Evolutionary conservation across 805 yeast genomes (phyloP).

Genomic region (Saturnispora zaruensis): DNA sequence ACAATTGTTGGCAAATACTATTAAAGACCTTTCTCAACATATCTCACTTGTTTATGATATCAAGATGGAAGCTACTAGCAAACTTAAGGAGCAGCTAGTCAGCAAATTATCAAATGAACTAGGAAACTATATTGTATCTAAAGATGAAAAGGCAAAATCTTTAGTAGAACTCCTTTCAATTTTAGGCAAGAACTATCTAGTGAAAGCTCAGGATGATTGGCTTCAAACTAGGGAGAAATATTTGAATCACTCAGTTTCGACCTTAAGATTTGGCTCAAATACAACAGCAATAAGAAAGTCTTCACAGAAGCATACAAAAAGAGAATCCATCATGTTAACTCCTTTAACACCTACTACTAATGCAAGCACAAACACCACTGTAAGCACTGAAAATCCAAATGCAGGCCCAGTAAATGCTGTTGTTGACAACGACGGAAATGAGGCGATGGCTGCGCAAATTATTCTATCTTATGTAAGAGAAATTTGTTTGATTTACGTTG

Average conservation of each 20-base stretch:
- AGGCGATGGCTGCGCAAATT: constrained; percentile 8
- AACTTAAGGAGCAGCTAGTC: constrained; percentile 17
- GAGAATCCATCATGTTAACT: constrained; percentile 7
- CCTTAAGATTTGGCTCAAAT: constrained; percentile 8
- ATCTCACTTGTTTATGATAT: constrained; percentile 11
- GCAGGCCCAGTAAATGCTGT: constrained; percentile 3
- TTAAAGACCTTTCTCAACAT: constrained; percentile 16
- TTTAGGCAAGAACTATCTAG: neutral
- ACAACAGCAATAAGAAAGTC: constrained; percentile 2
- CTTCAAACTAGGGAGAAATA: constrained; percentile 4
- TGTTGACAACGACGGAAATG: constrained; percentile 1
- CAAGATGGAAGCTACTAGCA: constrained; percentile 21
- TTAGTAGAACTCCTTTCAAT: constrained; percentile 4
- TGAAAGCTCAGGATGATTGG: constrained; percentile 6
- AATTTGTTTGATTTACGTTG: constrained; percentile 6
- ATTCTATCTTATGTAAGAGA: constrained; percentile 10
- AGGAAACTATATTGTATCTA: constrained; percentile 11
- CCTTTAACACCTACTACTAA: constrained; percentile 1
- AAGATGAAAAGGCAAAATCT: constrained; percentile 9
- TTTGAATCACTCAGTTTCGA: constrained; percentile 3
- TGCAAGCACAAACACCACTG: neutral
- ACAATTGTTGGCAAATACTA: constrained; percentile 13
- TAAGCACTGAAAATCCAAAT: neutral
- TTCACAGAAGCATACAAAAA: constrained; percentile 2
- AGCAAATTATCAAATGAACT: constrained; percentile 19